Base-by-base conservation (phyloP, 192 early-diverging fungal genomes). In the Coemansia erecta region DNA sequence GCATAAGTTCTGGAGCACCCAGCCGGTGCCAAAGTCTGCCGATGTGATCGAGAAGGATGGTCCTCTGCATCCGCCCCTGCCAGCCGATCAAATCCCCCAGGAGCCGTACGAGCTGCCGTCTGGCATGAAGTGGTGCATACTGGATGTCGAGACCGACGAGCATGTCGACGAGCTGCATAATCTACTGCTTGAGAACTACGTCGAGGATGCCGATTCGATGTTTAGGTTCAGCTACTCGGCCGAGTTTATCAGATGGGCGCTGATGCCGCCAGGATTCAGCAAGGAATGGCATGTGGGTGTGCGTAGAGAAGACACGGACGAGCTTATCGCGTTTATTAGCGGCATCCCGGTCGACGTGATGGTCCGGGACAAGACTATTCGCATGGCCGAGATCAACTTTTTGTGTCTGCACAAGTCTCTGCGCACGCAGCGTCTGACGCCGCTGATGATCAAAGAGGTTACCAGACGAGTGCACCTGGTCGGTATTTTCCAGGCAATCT, bases 351-450 rank as follows among this genome's bases (percentile, higher is more conserved):
- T 90, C 26, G 82, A 90, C 47, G 64, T 97, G 31, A 82, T 86
- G 61, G 85, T 94, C 31, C 78, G 85, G 53, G 77, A 84, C 48
- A 83, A 71, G 59, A 68, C 73, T 8, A 85, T 86, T 56, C 62
- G 74, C 15, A 84, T 98, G 79, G 92, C 92, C 2, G 97, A 98
- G 68, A 98, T 99, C 84, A 99, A 99, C 83, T 98, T 96, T 63
- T 73, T 99, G 60, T 97, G 95, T 69, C 80, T 98, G 19, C 94
- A 96, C 76, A 99, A 99, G 82, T 89, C 88, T 66, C 89, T 99
- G 53, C 88, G 97, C 39, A 84, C 85, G 54, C 97, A 98, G 77
- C 87, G 97, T 56, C 81, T 99, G 56, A 88, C 97, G 22, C 97
- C 97, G 28, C 85, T 99, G 17, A 73, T 99, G 50, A 99, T 99